Percentiles rank a stretch among this genome's conserved stretches.
Evolutionary conservation across 1,139 yeast genomes (phyloP).

Genomic region (Saccharomyces hybrid): DNA sequence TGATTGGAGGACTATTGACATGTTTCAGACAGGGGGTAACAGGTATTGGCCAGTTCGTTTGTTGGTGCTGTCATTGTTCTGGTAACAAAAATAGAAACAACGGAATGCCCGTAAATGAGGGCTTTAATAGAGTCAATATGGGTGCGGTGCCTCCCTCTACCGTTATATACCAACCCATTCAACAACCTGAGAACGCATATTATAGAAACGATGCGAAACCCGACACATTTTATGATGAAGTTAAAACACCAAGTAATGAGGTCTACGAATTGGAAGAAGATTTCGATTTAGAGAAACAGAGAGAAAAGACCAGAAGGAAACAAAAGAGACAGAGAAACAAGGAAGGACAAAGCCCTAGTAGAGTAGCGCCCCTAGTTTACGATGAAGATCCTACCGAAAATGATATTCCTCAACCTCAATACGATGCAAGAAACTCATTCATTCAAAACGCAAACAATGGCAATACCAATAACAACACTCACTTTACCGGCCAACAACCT

Average conservation of each 20-base stretch:
- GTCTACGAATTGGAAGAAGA: conserved; percentile 28
- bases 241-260: conserved; percentile 15
- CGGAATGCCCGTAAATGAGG: conserved; percentile 12
- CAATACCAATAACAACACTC: neutral
- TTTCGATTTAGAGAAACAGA: conserved; percentile 30
- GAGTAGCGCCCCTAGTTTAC: conserved; percentile 5
- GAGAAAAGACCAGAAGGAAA: conserved; percentile 11
- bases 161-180: conserved; percentile 29
- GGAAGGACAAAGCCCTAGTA: neutral
- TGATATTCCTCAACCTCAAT: conserved; percentile 1
- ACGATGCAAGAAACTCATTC: conserved; percentile 6
- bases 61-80: conserved; percentile 38
- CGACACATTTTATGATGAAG: conserved; percentile 17
- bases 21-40: conserved; percentile 38
- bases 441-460: conserved; percentile 2
- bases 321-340: neutral
- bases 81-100: conserved; percentile 6
- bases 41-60: conserved; percentile 33
- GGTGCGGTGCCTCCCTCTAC: conserved; percentile 15
- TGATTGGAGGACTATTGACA: conserved; percentile 36
- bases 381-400: conserved; percentile 4
- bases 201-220: conserved; percentile 7
- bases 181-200: conserved; percentile 24
- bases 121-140: conserved; percentile 9
- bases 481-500: neutral